Evolutionary conservation across 2,329 filamentous ascomycete species (phyloP).

Genomic region (Epichloe sp.): DNA sequence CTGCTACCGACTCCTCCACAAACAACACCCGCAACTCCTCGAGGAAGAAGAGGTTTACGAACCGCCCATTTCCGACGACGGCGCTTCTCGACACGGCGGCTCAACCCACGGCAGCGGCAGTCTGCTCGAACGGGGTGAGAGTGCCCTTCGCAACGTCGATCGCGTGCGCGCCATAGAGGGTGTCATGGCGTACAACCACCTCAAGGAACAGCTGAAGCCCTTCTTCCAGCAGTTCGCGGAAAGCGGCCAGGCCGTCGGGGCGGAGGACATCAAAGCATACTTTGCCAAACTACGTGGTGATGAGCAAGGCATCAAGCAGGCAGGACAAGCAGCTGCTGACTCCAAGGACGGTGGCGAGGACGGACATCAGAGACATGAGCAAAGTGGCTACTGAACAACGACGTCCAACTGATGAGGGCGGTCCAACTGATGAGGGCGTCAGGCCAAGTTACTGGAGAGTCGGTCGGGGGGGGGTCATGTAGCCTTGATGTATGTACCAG

Average conservation of each 20-base stretch:
- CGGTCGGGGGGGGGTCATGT: too few species aligned
- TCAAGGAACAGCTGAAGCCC: slow-evolving; percentile 89
- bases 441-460: too few species aligned
- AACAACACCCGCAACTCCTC: slow-evolving; percentile 64
- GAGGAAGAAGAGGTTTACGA: slow-evolving; percentile 94
- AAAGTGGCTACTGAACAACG: slow-evolving; percentile 35
- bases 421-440: too few species aligned
- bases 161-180: slow-evolving; percentile 89
- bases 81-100: slow-evolving; percentile 38
- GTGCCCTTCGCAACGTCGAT: slow-evolving; percentile 81
- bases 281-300: slow-evolving; percentile 92
- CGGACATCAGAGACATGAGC: slow-evolving; percentile 31
- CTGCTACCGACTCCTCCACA: slow-evolving; percentile 64
- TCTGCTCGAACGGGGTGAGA: slow-evolving; percentile 82
- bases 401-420: too few species aligned
- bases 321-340: slow-evolving; percentile 36
- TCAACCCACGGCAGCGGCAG: slow-evolving; percentile 63
- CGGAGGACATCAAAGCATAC: slow-evolving; percentile 92
- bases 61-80: slow-evolving; percentile 63
- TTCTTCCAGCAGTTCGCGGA: slow-evolving; percentile 93
- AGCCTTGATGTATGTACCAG: too few species aligned
- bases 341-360: slow-evolving; percentile 19
- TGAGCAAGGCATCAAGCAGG: slow-evolving; percentile 56
- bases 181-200: slow-evolving; percentile 94
- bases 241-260: slow-evolving; percentile 73